Evolutionary conservation across 345 rosid species (phyloP).

Genomic region (Barbarea vulgaris): DNA sequence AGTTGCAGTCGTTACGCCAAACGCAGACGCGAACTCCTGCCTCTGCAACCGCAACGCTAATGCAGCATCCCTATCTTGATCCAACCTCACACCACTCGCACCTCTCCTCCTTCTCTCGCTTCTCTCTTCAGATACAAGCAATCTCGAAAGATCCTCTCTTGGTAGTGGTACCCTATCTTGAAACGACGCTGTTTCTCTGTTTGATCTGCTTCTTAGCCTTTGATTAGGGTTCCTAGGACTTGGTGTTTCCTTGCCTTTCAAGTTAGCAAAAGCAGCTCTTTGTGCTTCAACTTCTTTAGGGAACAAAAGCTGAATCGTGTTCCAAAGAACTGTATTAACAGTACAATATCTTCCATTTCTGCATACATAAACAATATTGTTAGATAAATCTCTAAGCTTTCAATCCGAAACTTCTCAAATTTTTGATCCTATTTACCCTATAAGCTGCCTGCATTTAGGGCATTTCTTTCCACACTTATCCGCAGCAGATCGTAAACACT

Average conservation of each 20-base stretch:
- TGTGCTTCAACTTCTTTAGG: slow-evolving; percentile 86
- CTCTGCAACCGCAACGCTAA: slow-evolving; percentile 84
- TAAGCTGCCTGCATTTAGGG: slow-evolving; percentile 89
- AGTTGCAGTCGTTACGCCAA: slow-evolving; percentile 47
- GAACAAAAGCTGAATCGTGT: slow-evolving; percentile 92
- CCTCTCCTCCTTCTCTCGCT: slow-evolving; percentile 47
- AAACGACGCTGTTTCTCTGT: slow-evolving; percentile 35
- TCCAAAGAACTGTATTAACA: slow-evolving; percentile 93
- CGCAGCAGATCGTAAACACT: slow-evolving; percentile 77
- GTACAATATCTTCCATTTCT: slow-evolving; percentile 90
- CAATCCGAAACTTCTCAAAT: neutral
- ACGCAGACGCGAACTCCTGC: slow-evolving; percentile 74
- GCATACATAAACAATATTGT: slow-evolving; percentile 19
- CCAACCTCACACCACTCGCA: slow-evolving; percentile 39
- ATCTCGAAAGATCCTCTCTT: slow-evolving; percentile 65
- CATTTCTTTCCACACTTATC: slow-evolving; percentile 94
- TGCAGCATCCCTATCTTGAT: slow-evolving; percentile 77
- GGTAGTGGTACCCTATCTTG: slow-evolving; percentile 69
- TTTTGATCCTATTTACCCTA: slow-evolving; percentile 48
- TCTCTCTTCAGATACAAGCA: slow-evolving; percentile 42
- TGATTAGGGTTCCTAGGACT: slow-evolving; percentile 27
- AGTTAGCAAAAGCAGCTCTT: slow-evolving; percentile 48
- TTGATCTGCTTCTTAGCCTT: slow-evolving; percentile 23
- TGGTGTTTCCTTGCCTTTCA: slow-evolving; percentile 15
- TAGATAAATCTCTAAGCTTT: neutral